Evolutionary conservation across 148 eudicot species (phyloP).

Genomic region (Persicaria maculosa): DNA sequence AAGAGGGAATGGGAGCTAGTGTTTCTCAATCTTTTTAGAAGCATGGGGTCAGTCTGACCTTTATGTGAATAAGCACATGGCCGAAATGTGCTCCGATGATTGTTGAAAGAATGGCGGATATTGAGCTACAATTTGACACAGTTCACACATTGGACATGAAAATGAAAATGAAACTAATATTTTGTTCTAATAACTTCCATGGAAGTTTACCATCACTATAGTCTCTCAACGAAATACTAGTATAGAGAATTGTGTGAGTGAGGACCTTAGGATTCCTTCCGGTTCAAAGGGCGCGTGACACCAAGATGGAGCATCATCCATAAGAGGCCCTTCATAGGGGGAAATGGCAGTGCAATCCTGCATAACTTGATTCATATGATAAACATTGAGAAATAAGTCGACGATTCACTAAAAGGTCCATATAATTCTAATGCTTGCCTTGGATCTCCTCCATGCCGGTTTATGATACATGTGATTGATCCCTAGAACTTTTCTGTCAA

Average conservation of each 20-base stretch:
- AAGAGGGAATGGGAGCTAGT: background rate
- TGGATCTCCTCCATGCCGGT: conserved; percentile 92
- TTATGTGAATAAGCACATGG: conserved; percentile 71
- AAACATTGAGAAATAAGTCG: background rate
- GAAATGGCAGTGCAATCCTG: conserved; percentile 78
- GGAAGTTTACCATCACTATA: background rate
- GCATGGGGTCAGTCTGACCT: conserved; percentile 31
- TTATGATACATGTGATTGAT: conserved; percentile 68
- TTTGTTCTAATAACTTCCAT: background rate
- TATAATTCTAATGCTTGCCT: conserved; percentile 27
- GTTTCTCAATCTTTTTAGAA: background rate
- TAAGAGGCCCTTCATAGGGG: conserved; percentile 69
- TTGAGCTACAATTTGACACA: conserved; percentile 45
- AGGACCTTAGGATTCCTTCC: conserved; percentile 81
- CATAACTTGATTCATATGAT: conserved; percentile 16
- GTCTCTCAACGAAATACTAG: background rate
- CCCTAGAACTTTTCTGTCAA: conserved; percentile 70
- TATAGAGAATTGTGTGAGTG: conserved; percentile 7
- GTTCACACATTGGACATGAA: background rate
- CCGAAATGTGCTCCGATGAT: conserved; percentile 76
- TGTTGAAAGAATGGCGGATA: conserved; percentile 78
- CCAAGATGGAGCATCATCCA: conserved; percentile 76
- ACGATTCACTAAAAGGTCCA: background rate
- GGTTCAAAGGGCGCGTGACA: conserved; percentile 94
- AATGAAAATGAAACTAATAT: background rate